Evolutionary conservation across 2,329 filamentous ascomycete species (phyloP).

Genomic region (Epichloe hybrida): DNA sequence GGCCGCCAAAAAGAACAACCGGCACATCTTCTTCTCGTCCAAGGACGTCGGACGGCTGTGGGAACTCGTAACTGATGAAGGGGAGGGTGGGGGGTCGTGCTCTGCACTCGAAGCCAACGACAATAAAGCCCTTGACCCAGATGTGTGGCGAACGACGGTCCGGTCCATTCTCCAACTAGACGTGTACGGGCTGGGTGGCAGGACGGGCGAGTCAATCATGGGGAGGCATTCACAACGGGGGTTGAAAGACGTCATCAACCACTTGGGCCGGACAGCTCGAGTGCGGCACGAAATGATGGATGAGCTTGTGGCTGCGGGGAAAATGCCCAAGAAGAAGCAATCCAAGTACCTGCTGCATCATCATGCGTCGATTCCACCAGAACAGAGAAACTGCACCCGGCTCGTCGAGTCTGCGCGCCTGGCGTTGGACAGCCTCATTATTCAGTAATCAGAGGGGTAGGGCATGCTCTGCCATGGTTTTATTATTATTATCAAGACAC

Average conservation of each 20-base stretch:
- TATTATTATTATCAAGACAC: too few relatives aligned
- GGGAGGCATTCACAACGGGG: slow-evolving; percentile 24
- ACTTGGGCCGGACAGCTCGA: slow-evolving; percentile 37
- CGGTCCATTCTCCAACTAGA: slow-evolving; percentile 42
- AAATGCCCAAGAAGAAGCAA: slow-evolving; percentile 9
- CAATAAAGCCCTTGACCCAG: slow-evolving; percentile 33
- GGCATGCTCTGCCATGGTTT: too few relatives aligned
- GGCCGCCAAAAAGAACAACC: slow-evolving; percentile 27
- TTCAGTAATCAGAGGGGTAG: slow-evolving; percentile 24
- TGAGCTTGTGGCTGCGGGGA: slow-evolving; percentile 26
- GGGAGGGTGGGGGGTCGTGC: slow-evolving; percentile 11
- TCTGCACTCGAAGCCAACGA: slow-evolving; percentile 13
- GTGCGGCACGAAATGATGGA: slow-evolving; percentile 38
- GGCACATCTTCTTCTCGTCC: slow-evolving; percentile 31
- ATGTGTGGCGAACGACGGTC: slow-evolving; percentile 39
- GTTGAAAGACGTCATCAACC: slow-evolving; percentile 38
- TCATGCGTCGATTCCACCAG: slow-evolving; percentile 16
- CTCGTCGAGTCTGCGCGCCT: slow-evolving; percentile 41
- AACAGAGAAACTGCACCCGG: slow-evolving; percentile 30
- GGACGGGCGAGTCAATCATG: slow-evolving; percentile 2
- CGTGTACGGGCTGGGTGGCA: slow-evolving; percentile 36
- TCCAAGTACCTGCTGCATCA: slow-evolving; percentile 15
- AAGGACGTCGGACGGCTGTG: slow-evolving; percentile 35
- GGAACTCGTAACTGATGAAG: slow-evolving; percentile 19
- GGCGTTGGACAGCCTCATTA: slow-evolving; percentile 40